Conservation (phyloP, 192 early-diverging fungal species). For the Entomortierella parvispora region DNA sequence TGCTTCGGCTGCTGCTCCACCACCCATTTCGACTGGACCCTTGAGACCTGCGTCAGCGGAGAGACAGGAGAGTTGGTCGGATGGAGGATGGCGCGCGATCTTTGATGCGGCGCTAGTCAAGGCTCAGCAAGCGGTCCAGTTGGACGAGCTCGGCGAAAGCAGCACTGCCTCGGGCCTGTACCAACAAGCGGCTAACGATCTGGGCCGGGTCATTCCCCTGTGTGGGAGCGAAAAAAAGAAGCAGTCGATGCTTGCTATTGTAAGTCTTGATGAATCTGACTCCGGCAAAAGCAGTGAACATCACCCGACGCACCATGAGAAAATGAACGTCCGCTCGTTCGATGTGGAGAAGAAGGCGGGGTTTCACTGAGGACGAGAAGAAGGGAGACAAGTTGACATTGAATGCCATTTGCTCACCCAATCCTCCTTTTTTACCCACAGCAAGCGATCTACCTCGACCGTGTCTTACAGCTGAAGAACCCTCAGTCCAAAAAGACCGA, state of each 20-base stretch:
- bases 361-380: too few relatives aligned
- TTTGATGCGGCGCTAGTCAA: conserved; percentile 47
- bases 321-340: too few relatives aligned
- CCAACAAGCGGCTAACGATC: conserved; percentile 41
- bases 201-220: conserved; percentile 45
- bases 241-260: conserved; percentile 49
- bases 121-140: conserved; percentile 48
- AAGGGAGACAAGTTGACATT: background rate
- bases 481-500: background rate
- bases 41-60: background rate
- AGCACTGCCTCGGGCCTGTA: conserved; percentile 27
- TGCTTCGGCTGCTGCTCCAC: too few relatives aligned
- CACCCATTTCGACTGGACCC: background rate
- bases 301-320: too few relatives aligned
- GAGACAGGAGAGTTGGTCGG: conserved; percentile 13
- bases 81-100: conserved; percentile 27
- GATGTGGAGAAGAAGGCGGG: too few relatives aligned
- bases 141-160: conserved; percentile 38
- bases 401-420: background rate
- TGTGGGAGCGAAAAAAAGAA: conserved; percentile 50
- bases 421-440: background rate
- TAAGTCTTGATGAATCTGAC: conserved; percentile 17
- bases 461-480: conserved; percentile 31
- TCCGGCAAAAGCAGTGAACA: too few relatives aligned
- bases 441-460: conserved; percentile 49